Evolutionary conservation across 2,329 filamentous ascomycete species (phyloP).

Genomic region (Nannizzia gypsea): DNA sequence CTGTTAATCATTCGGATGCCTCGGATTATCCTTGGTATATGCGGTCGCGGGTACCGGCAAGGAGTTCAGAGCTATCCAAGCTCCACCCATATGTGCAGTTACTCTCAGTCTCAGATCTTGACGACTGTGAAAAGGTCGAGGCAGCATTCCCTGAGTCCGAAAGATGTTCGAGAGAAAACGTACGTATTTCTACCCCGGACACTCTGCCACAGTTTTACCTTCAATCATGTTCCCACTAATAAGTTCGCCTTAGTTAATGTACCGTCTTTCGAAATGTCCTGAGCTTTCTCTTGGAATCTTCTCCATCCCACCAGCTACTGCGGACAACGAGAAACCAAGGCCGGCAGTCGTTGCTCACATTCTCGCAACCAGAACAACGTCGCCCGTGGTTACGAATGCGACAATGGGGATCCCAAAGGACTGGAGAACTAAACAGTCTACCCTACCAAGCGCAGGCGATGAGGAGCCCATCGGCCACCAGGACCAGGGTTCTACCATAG

Average conservation of each 20-base stretch:
- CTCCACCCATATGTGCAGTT: slow-evolving; percentile 64
- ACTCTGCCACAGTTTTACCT: neutral
- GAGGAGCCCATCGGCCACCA: slow-evolving; percentile 53
- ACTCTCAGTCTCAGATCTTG: slow-evolving; percentile 45
- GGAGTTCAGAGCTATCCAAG: slow-evolving; percentile 36
- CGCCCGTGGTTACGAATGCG: slow-evolving; percentile 54
- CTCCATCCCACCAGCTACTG: slow-evolving; percentile 44
- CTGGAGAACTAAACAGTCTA: slow-evolving; percentile 44
- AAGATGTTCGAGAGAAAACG: slow-evolving; percentile 49
- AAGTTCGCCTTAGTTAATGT: slow-evolving; percentile 49
- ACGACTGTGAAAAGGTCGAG: slow-evolving; percentile 47
- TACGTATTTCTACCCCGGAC: slow-evolving; percentile 19
- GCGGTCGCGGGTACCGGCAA: slow-evolving; percentile 27
- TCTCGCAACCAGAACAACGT: slow-evolving; percentile 58
- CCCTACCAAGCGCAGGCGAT: slow-evolving; percentile 22
- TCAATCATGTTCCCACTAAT: neutral
- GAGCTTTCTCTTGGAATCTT: slow-evolving; percentile 73
- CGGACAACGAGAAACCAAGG: slow-evolving; percentile 48
- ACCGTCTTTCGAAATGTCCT: slow-evolving; percentile 61
- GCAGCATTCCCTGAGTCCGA: slow-evolving; percentile 48
- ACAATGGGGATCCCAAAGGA: slow-evolving; percentile 63
- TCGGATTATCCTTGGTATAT: slow-evolving; percentile 33
- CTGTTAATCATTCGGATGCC: slow-evolving; percentile 32
- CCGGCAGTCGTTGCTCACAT: slow-evolving; percentile 62
- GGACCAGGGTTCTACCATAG: slow-evolving; percentile 61